phyloP scores from a whole-genome alignment of 139 green algal genomes.

The Volvox africanus region DNA sequence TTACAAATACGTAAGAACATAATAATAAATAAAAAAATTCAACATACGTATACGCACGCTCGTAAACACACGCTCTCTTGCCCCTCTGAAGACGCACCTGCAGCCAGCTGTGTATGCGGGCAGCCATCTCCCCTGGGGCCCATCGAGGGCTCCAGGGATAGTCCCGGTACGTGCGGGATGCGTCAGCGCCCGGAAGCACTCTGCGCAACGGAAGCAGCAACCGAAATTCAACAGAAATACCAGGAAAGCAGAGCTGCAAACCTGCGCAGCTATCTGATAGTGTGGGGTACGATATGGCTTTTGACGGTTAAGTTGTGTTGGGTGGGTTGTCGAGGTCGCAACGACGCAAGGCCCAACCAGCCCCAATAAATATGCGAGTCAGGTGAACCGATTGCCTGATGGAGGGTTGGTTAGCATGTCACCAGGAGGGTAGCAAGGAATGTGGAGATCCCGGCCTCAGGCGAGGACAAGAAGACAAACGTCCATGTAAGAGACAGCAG shows the following conservation, averaged over 20 bases:
- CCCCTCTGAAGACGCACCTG: not conserved
- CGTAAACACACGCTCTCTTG: too few species aligned
- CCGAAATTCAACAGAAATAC: not conserved
- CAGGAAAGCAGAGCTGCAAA: not conserved
- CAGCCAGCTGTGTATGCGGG: conserved; percentile 48
- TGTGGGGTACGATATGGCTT: not conserved
- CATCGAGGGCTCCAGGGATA: conserved; percentile 49
- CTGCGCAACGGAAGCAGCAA: not conserved
- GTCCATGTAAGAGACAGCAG: too few species aligned
- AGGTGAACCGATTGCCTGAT: too few species aligned
- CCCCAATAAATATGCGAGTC: too few species aligned
- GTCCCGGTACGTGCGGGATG: conserved; percentile 18
- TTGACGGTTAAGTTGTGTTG: not conserved
- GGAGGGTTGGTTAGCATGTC: too few species aligned
- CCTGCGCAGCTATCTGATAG: not conserved
- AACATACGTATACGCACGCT: too few species aligned
- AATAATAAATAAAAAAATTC: too few species aligned
- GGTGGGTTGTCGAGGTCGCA: not conserved
- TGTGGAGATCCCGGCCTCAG: not conserved
- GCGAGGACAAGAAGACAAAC: not conserved
- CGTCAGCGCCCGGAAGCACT: not conserved
- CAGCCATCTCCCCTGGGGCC: conserved; percentile 35
- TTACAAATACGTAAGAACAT: too few species aligned
- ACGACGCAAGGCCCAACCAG: not conserved
- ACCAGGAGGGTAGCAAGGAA: too few species aligned